Evolutionary conservation across 257 asterid genomes (phyloP), one percentile per base, ranked within the genome.

Genomic region (Jacaranda mimosifolia): DNA sequence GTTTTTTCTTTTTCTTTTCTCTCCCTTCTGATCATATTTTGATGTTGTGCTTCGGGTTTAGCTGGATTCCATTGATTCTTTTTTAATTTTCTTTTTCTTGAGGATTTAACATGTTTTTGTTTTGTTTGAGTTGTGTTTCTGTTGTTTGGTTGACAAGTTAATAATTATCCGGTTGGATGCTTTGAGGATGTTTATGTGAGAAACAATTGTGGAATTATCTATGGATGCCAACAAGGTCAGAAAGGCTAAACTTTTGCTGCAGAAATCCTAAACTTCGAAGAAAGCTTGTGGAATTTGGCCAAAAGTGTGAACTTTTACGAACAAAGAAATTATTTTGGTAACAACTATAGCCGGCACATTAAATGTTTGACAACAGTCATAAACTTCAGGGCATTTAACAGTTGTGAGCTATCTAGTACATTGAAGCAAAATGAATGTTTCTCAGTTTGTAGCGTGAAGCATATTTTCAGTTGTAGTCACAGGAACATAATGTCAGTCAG

Each of bases 151-250:
- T 51, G 7, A 52, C 40, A 68, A 43, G 58, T 19, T 68, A 15
- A 19, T 52, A 45, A 71, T 46, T 64, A 42, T 18, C 3, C 63
- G 11, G 46, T 57, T 65, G 52, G 68, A 66, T 65, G 68, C 58
- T 81, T 65, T 72, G n/a, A 8, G 43, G 40, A 12, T 68, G 79
- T 32, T 62, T 66, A 11, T 79, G 75, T 57, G 5, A 36, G 57
- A 1, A 18, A 26, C 11, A 13, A 26, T 42, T 42, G 43, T 21
- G 46, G 19, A 52, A 39, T 36, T 11, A 18, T 63, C 7, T 63
- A 19, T 3, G 17, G 39, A 48, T 51, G 26, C 42, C 9, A 4
- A 46, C 14, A 53, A 42, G 53, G 78, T n/a, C 15, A 51, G 45
- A 56, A 32, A 26, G 19, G 53, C 68, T 66, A 7, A 4, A 14